Conservation (phyloP, 768 basidiomycete species). For the Boletus coccyginus region DNA sequence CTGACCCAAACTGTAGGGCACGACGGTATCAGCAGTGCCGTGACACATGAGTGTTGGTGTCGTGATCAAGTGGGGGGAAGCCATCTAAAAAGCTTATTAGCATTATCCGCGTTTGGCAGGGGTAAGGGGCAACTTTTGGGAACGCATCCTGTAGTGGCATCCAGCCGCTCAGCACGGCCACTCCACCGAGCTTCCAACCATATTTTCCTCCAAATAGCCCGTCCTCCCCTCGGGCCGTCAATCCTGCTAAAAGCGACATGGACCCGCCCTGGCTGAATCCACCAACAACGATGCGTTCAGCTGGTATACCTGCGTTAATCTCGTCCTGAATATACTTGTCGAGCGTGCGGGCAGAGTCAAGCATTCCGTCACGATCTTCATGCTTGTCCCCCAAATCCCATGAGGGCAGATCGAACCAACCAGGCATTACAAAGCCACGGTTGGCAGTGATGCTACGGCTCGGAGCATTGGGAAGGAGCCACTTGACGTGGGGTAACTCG, state of each 20-base stretch:
- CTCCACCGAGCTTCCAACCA: conserved; percentile 66
- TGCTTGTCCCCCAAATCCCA: conserved; percentile 51
- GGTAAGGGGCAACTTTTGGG: conserved; percentile 50
- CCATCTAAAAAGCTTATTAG: conserved; percentile 45
- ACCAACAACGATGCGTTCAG: conserved; percentile 75
- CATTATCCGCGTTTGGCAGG: background rate
- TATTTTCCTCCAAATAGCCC: conserved; percentile 28
- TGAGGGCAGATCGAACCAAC: conserved; percentile 78
- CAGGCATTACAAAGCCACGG: conserved; percentile 66
- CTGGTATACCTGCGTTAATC: conserved; percentile 64
- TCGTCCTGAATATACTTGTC: conserved; percentile 73
- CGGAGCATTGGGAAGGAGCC: conserved; percentile 53
- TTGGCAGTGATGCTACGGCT: conserved; percentile 69
- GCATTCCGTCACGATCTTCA: conserved; percentile 67
- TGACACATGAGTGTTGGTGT: conserved; percentile 88
- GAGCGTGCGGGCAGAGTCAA: conserved; percentile 56
- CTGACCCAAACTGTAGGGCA: conserved; percentile 53
- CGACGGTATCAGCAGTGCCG: conserved; percentile 72
- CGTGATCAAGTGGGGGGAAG: conserved; percentile 52
- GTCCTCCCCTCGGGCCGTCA: conserved; percentile 35
- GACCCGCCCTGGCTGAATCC: conserved; percentile 88
- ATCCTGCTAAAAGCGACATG: conserved; percentile 72
- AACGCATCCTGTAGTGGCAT: conserved; percentile 65
- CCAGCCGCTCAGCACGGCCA: conserved; percentile 78
- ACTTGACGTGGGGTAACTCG: conserved; percentile 74